Conservation (phyloP, 169 alveolate genomes). For the Neospora caninum region DNA sequence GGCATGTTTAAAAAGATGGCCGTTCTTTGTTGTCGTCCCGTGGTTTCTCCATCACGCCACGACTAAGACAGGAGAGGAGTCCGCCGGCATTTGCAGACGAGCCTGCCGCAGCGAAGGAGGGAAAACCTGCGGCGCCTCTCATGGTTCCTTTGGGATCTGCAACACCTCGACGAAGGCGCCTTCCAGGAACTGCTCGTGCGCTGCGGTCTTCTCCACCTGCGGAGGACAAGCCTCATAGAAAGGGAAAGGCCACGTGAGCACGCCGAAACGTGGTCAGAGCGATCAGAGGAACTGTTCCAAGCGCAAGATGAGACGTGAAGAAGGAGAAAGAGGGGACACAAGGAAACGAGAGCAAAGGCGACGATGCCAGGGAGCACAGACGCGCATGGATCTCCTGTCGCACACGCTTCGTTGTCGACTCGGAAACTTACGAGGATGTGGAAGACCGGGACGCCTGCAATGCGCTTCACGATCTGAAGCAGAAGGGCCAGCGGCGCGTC, state of each 20-base stretch:
- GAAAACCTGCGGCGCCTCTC: neutral
- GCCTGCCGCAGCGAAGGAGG: neutral
- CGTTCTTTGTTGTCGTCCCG: too few species aligned
- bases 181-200: neutral
- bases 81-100: too few species aligned
- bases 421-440: neutral
- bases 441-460: conserved; percentile 2
- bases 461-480: neutral
- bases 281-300: neutral
- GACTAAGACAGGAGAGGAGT: too few species aligned
- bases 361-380: too few species aligned
- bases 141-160: neutral
- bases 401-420: neutral
- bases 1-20: too few species aligned
- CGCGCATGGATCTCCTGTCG: neutral
- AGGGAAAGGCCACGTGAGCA: neutral
- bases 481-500: neutral
- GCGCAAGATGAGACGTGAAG: too few species aligned
- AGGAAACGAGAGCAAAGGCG: neutral
- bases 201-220: neutral
- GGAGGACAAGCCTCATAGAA: neutral
- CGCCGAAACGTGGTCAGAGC: neutral
- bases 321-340: neutral
- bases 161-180: neutral
- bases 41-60: too few species aligned